Evolutionary conservation across 495 filamentous ascomycete genomes (phyloP), one percentile per base, ranked within the genome.

Genomic region (Penicillium silybi): DNA sequence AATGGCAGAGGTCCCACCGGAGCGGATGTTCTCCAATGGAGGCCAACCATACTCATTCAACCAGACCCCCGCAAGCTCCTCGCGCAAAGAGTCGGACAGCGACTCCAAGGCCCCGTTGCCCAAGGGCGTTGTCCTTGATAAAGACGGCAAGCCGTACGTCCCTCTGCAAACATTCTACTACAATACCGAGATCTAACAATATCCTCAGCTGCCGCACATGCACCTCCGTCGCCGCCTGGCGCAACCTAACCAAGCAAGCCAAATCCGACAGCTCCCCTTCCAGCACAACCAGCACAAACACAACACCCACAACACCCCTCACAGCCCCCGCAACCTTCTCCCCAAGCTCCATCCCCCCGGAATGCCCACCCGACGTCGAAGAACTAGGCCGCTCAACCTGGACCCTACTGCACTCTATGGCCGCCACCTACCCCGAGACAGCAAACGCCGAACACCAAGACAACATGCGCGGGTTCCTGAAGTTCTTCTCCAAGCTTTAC

Each of bases 61-160:
- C 26, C 64, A 67, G 29, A 11, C 46, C 15, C 39, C 66, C 17
- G 47, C 61, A n/a, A 53, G 54, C 23, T 48, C 67, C 25, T 63
- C 56, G 9, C 29, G 29, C 18, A 51, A 58, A 23, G 54, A 61
- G 27, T 32, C 60, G 8, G 56, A 69, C 44, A 50, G 56, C 27
- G 43, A 60, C 48, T 46, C 71, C 26, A 73, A 71, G 54, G 70
- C 68, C 32, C 66, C 63, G 37, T 53, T 83, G 23, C 86, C 89
- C 13, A 95, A 90, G 67, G 92, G 92, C 54, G 77, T 96, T 6
- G 81, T 96, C 3, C 73, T 97, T 35, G 93, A 86, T 40, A 89
- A 92, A 58, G 89, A 98, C 76, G 93, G 93, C 41, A 97, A 97
- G 72, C 93, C 92, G 93, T 97, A 77, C 70, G 89, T 68, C 44